Percentiles rank a stretch among this genome's conserved stretches.
Conservation (phyloP, 768 basidiomycete genomes). For the Lactifluus piperatus region DNA sequence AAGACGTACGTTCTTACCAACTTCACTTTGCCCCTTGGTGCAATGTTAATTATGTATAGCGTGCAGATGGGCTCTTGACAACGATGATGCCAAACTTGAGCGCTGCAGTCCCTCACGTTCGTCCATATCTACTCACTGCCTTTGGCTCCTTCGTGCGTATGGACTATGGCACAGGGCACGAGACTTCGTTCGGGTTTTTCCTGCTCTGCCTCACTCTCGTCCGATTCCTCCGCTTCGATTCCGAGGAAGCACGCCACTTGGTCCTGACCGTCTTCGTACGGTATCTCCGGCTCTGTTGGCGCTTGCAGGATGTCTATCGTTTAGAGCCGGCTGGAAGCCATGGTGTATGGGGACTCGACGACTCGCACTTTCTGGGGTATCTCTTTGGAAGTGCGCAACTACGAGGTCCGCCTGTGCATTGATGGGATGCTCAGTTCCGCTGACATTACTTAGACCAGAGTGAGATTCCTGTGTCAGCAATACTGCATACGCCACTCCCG, state of each 20-base stretch:
- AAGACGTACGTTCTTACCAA: constrained; percentile 46
- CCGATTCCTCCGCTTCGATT: constrained; percentile 50
- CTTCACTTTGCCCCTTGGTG: background rate
- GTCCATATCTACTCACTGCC: constrained; percentile 70
- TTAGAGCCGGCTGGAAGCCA: constrained; percentile 96
- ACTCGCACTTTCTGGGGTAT: constrained; percentile 83
- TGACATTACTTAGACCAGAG: constrained; percentile 41
- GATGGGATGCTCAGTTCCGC: background rate
- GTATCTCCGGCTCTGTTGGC: constrained; percentile 78
- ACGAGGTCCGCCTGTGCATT: constrained; percentile 41
- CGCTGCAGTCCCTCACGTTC: constrained; percentile 50
- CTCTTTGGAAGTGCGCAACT: constrained; percentile 89
- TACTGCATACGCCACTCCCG: constrained; percentile 50
- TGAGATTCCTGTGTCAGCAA: constrained; percentile 52
- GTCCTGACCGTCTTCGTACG: constrained; percentile 60
- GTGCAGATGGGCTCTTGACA: constrained; percentile 42
- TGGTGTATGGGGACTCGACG: constrained; percentile 97
- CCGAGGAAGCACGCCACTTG: constrained; percentile 51
- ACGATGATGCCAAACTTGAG: constrained; percentile 39
- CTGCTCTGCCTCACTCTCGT: constrained; percentile 64
- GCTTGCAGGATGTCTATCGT: constrained; percentile 78
- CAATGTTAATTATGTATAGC: constrained; percentile 30
- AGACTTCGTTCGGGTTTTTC: constrained; percentile 78
- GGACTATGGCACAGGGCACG: constrained; percentile 97
- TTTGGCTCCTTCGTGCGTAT: constrained; percentile 88